Conservation (phyloP, 2,329 filamentous ascomycete genomes). For the Cladosporium sp. region DNA sequence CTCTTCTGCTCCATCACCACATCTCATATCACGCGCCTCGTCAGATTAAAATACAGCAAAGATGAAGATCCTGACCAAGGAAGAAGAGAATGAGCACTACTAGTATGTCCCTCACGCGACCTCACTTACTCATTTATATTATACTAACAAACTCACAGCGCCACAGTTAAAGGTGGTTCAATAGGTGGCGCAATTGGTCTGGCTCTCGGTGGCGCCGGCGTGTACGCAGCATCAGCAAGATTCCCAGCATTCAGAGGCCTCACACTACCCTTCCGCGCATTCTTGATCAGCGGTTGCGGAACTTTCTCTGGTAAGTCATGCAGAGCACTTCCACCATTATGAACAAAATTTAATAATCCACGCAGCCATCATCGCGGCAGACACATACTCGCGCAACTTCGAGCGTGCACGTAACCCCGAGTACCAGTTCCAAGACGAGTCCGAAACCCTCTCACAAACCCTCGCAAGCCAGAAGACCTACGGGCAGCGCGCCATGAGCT, state of each 20-base stretch:
- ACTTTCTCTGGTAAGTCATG: constrained; percentile 68
- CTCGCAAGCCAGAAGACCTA: constrained; percentile 57
- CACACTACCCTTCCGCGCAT: constrained; percentile 85
- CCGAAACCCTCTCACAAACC: constrained; percentile 57
- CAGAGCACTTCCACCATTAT: not conserved
- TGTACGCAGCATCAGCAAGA: constrained; percentile 66
- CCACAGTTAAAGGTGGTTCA: constrained; percentile 76
- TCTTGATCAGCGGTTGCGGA: constrained; percentile 77
- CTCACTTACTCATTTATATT: not conserved
- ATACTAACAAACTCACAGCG: constrained; percentile 41
- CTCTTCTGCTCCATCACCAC: not conserved
- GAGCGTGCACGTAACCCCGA: constrained; percentile 70
- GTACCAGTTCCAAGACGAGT: constrained; percentile 64
- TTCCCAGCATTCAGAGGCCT: constrained; percentile 78
- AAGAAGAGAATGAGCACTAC: constrained; percentile 90
- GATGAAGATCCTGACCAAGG: constrained; percentile 95
- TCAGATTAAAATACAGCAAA: constrained; percentile 10
- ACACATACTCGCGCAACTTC: constrained; percentile 69
- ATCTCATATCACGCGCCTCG: not conserved
- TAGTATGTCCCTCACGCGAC: constrained; percentile 45
- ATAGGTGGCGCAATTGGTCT: constrained; percentile 72
- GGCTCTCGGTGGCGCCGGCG: constrained; percentile 64
- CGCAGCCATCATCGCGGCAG: constrained; percentile 74
- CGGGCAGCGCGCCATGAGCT: constrained; percentile 65
- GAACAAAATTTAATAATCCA: not conserved